Evolutionary conservation across 345 rosid species (phyloP).

Genomic region (Pistacia vera): DNA sequence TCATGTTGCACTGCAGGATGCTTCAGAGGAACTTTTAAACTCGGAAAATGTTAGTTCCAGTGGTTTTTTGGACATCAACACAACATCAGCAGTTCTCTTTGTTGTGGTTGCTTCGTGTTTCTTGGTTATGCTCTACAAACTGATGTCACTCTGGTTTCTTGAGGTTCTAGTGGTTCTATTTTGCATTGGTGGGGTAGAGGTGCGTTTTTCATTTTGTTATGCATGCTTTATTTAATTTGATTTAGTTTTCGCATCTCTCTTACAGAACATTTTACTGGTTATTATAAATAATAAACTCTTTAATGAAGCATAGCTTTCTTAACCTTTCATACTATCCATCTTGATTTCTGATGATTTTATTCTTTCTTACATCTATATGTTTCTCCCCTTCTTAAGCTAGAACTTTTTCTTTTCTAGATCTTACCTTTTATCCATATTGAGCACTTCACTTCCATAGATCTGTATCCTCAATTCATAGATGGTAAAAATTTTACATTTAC

Average conservation of each 20-base stretch:
- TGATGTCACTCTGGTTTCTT: conserved; percentile 93
- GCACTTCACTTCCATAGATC: not conserved
- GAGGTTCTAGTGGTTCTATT: conserved; percentile 91
- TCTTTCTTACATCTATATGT: not conserved
- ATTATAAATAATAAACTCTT: not conserved
- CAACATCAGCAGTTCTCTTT: conserved; percentile 73
- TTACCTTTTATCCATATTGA: too few relatives aligned
- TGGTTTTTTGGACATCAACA: conserved; percentile 77
- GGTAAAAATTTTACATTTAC: not conserved
- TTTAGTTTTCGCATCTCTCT: not conserved
- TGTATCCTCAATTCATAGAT: not conserved
- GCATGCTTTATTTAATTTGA: not conserved
- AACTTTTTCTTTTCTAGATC: not conserved
- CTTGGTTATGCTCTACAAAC: conserved; percentile 95
- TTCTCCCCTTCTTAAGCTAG: not conserved
- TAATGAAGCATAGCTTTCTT: not conserved
- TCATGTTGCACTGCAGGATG: conserved; percentile 59
- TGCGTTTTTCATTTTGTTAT: conserved; percentile 27
- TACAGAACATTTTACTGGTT: not conserved
- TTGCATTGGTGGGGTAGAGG: conserved; percentile 98
- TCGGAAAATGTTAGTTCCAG: conserved; percentile 51
- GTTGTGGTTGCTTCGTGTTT: conserved; percentile 94
- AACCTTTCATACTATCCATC: not conserved
- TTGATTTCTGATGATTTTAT: not conserved
- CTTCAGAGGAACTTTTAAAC: conserved; percentile 54